Evolutionary conservation across 495 filamentous ascomycete species (phyloP), one percentile per base, ranked within the genome.

Genomic region (Xylaria telfairii): DNA sequence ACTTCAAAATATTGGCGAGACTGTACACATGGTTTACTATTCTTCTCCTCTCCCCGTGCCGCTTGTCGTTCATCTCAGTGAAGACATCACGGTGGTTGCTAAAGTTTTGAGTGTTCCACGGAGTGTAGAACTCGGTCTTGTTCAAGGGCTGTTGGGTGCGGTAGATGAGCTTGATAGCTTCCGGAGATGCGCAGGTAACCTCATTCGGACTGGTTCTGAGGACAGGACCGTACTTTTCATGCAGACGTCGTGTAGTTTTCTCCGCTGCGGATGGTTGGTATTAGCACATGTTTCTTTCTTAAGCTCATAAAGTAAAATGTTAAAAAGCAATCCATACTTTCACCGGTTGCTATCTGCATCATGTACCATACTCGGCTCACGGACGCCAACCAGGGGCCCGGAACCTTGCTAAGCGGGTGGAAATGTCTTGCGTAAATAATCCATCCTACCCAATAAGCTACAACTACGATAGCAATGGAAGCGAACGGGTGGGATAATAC

Each of bases 321-420:
- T 17, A n/a, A 21, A 34, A 61, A 41, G 57, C 13, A 61, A n/a
- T 61, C 30, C 57, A 61, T 61, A 61, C 57, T 61, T 61, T 61
- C 30, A 41, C 57, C 57, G 13, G 57, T 61, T 37, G 57, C 57
- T 39, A 61, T 41, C 32, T 61, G 57, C 30, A 39, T 39, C 57
- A 61, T 61, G 30, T 39, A 61, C 57, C 57, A 61, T 61, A 61
- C 32, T 37, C 57, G 57, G 21, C 57, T 61, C 57, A 61, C 57
- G 34, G 57, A 61, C 32, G 57, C 57, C 57, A 61, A 41, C 57
- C 57, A 61, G n/a, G 57, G 57, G 41, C 57, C 57, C 57, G 57
- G 57, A 61, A 61, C 57, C 57, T 61, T 61, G 57, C 57, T 61
- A 12, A 61, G 57, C 1, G 57, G 57, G n/a, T 61, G 34, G 57